A percentile compares a stretch with the other conserved stretches of the same genome.
These are phyloP conservation scores for Trichoderma sp. DNA, from an alignment of 2,329 filamentous ascomycete genomes.

Conservation along the genomic window DNA sequence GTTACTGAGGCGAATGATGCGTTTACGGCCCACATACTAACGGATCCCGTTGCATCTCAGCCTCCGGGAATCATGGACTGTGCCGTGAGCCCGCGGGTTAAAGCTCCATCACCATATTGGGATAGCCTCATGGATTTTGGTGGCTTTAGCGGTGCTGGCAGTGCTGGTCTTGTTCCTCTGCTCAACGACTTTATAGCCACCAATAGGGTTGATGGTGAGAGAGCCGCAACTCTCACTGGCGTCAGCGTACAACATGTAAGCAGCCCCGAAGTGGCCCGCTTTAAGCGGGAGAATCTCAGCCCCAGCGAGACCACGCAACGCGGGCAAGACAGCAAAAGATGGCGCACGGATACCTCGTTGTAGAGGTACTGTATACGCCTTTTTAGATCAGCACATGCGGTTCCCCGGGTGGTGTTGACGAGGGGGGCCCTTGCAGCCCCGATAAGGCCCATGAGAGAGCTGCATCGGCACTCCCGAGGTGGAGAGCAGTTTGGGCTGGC, in stretches of 20 bases:
- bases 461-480: constrained; percentile 19
- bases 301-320: not conserved
- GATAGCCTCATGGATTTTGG: not conserved
- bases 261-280: not conserved
- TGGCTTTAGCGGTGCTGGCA: not conserved
- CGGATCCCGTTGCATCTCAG: not conserved
- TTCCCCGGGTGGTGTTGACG: not conserved
- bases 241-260: not conserved
- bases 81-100: not conserved
- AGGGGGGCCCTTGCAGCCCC: constrained; percentile 1
- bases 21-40: not conserved
- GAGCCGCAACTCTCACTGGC: not conserved
- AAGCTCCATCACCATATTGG: not conserved
- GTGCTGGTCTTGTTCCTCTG: not conserved
- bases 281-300: constrained; percentile 5
- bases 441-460: constrained; percentile 12
- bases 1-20: not conserved
- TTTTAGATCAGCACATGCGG: not conserved
- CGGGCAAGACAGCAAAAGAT: not conserved
- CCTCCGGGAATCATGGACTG: not conserved
- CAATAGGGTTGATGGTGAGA: not conserved
- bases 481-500: constrained; percentile 9
- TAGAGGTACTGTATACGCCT: not conserved
- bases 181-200: not conserved
- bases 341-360: not conserved